A percentile compares a stretch with the other conserved stretches of the same genome.
phyloP scores from a whole-genome alignment of 495 filamentous ascomycete species.

The Neurospora sp. region DNA sequence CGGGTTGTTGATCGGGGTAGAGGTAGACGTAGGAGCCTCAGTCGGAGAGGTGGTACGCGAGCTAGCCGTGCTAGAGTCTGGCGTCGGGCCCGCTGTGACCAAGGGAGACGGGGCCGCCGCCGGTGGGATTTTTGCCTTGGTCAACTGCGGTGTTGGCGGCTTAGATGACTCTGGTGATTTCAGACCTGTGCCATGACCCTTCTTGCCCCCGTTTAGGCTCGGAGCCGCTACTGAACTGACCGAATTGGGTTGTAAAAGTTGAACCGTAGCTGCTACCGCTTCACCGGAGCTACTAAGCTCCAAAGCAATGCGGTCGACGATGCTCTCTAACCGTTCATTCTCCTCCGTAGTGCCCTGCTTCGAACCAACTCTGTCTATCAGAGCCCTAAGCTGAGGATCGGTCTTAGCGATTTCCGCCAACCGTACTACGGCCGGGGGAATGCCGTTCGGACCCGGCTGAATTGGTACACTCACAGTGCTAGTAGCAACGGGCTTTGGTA shows the following conservation, averaged over 20 bases:
- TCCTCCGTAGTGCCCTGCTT: not conserved
- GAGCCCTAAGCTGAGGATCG: not conserved
- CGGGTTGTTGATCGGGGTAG: not conserved
- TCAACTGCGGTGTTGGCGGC: not conserved
- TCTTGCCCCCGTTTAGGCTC: not conserved
- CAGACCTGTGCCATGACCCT: not conserved
- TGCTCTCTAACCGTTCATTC: not conserved
- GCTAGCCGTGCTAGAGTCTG: conserved; percentile 6
- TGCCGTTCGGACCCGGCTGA: not conserved
- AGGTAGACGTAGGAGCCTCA: not conserved
- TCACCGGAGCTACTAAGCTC: not conserved
- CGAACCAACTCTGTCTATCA: not conserved
- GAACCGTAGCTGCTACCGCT: not conserved
- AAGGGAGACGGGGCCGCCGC: not conserved
- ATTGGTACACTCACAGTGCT: not conserved
- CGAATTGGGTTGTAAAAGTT: not conserved
- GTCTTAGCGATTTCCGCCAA: not conserved
- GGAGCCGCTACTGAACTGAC: not conserved
- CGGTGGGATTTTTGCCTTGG: not conserved
- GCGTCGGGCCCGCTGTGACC: not conserved
- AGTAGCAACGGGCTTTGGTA: not conserved
- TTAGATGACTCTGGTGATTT: not conserved
- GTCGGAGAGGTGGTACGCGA: conserved; percentile 7
- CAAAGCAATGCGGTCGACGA: not conserved
- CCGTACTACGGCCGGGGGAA: not conserved